Evolutionary conservation across 176 grass and related monocot genomes (phyloP).

Genomic region (Eleusine indica): DNA sequence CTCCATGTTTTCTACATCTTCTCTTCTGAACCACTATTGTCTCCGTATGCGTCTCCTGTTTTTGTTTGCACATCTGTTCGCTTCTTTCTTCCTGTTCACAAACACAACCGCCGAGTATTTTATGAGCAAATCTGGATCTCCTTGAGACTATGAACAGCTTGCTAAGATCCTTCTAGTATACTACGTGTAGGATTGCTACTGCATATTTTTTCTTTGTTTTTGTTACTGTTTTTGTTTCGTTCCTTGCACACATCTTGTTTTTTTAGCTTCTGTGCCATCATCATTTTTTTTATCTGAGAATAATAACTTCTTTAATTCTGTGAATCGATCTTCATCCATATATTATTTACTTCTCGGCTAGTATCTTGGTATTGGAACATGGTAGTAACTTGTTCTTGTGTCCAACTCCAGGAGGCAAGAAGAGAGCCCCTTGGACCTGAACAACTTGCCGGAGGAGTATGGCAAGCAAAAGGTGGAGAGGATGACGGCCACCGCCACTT

Average conservation of each 20-base stretch:
- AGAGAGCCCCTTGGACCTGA: slow-evolving; percentile 83
- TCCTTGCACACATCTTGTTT: slow-evolving; percentile 10
- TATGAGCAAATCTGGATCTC: slow-evolving; percentile 29
- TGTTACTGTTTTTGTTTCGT: slow-evolving; percentile 11
- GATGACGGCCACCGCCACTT: slow-evolving; percentile 79
- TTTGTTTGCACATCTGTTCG: slow-evolving; percentile 14
- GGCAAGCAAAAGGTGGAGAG: slow-evolving; percentile 89
- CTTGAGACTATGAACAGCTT: slow-evolving; percentile 31
- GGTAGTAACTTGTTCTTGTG: not conserved
- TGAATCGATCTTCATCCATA: not conserved
- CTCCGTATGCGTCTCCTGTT: slow-evolving; percentile 25
- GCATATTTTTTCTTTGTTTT: slow-evolving; percentile 3
- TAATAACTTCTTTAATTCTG: slow-evolving; percentile 8
- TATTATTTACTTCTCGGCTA: not conserved
- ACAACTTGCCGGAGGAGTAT: slow-evolving; percentile 95
- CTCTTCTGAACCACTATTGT: slow-evolving; percentile 42
- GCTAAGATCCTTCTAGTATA: slow-evolving; percentile 22
- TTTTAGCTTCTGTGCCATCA: slow-evolving; percentile 22
- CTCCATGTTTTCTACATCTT: slow-evolving; percentile 49
- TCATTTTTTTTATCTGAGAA: slow-evolving; percentile 10
- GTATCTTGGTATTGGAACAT: not conserved
- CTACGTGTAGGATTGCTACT: not conserved
- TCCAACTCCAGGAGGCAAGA: slow-evolving; percentile 75
- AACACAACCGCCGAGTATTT: not conserved
- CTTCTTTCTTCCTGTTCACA: slow-evolving; percentile 18